These are phyloP conservation scores for Candida coquimbonensis DNA, from an alignment of 805 yeast genomes.

Conservation along the genomic window DNA sequence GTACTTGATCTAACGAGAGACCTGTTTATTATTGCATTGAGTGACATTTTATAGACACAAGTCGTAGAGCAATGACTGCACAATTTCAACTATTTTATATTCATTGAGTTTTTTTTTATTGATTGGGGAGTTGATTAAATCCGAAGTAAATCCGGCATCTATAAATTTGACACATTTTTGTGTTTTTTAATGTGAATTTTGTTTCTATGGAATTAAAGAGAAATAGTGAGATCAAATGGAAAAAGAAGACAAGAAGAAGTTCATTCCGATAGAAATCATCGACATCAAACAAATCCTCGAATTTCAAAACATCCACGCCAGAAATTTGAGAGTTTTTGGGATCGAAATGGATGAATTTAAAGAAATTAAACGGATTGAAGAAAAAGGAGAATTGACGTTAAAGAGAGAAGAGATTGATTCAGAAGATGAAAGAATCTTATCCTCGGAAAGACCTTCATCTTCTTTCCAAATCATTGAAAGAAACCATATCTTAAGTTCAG, in stretches of 20 bases:
- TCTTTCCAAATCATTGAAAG: background rate
- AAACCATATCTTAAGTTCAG: background rate
- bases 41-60: too few relatives aligned
- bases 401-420: background rate
- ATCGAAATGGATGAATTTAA: constrained; percentile 4
- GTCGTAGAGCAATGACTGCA: too few relatives aligned
- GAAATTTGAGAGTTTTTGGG: constrained; percentile 5
- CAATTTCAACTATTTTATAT: too few relatives aligned
- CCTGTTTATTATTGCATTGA: too few relatives aligned
- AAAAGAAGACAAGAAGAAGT: background rate
- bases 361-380: background rate
- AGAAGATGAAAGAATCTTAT: background rate
- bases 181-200: too few relatives aligned
- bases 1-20: too few relatives aligned
- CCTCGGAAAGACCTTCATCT: background rate
- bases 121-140: background rate
- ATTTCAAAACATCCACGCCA: constrained; percentile 1
- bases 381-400: constrained; percentile 1
- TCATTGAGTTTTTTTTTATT: background rate
- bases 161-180: too few relatives aligned
- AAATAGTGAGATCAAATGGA: background rate
- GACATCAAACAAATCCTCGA: constrained; percentile 7
- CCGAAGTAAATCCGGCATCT: background rate
- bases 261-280: background rate
- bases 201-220: too few relatives aligned